These are phyloP conservation scores for Leucaena leucocephala DNA, from an alignment of 306 rosid species.

Conservation along the genomic window DNA sequence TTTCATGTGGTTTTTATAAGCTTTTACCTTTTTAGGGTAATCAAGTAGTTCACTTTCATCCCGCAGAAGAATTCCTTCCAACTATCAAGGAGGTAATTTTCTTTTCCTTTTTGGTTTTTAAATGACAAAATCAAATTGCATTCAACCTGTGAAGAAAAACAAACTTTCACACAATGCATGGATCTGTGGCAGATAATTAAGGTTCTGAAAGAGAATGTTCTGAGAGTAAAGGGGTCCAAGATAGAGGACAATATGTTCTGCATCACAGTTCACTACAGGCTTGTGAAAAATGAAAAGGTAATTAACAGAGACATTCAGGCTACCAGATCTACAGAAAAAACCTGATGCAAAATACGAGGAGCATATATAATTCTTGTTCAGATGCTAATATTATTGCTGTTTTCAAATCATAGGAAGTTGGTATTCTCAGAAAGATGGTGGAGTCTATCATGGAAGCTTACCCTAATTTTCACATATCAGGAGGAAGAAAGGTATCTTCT, in stretches of 20 bases:
- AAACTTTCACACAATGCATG: not conserved
- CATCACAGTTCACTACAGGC: conserved; percentile 53
- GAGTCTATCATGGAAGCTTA: conserved; percentile 41
- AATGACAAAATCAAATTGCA: not conserved
- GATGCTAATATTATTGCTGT: conserved; percentile 7
- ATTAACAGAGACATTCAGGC: not conserved
- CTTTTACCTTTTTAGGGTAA: conserved; percentile 48
- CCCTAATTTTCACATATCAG: conserved; percentile 41
- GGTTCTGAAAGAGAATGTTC: conserved; percentile 35
- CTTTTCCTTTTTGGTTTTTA: not conserved
- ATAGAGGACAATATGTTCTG: conserved; percentile 61
- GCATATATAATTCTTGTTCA: not conserved
- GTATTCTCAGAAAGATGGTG: conserved; percentile 49
- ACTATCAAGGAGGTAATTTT: conserved; percentile 50
- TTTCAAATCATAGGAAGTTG: conserved; percentile 47
- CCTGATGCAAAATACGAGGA: not conserved
- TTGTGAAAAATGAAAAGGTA: conserved; percentile 59
- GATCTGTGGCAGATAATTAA: conserved; percentile 43
- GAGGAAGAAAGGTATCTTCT: conserved; percentile 54
- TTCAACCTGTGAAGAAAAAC: not conserved
- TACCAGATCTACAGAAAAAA: not conserved
- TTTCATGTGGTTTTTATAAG: not conserved
- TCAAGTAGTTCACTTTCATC: conserved; percentile 51
- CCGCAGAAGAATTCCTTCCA: conserved; percentile 51
- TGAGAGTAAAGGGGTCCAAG: conserved; percentile 41